Conservation (phyloP, 2,329 filamentous ascomycete species). For the Huntiella savannae region DNA sequence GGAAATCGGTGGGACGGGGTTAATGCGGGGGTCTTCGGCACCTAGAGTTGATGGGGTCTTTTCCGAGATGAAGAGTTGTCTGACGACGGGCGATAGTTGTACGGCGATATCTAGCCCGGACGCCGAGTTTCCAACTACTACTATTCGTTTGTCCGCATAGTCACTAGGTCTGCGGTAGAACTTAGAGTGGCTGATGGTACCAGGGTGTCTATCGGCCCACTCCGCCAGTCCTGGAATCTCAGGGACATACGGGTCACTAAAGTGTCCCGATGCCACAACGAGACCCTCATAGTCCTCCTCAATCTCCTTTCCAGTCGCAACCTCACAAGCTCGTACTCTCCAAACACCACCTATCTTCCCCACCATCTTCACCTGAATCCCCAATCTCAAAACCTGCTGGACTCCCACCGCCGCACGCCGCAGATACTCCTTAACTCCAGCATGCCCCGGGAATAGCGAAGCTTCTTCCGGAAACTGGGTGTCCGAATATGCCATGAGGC, state of each 20-base stretch:
- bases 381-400: background rate
- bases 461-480: background rate
- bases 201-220: constrained; percentile 26
- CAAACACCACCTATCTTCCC: constrained; percentile 14
- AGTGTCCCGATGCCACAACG: constrained; percentile 41
- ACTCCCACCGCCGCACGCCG: background rate
- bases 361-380: constrained; percentile 15
- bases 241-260: constrained; percentile 37
- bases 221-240: constrained; percentile 28
- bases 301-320: constrained; percentile 12
- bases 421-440: constrained; percentile 1
- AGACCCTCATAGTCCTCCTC: constrained; percentile 40
- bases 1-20: constrained; percentile 27
- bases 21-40: constrained; percentile 29
- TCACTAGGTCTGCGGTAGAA: constrained; percentile 28
- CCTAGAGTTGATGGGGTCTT: background rate
- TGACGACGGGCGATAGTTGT: constrained; percentile 27
- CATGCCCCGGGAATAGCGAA: constrained; percentile 5
- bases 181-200: constrained; percentile 36
- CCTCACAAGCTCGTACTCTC: background rate
- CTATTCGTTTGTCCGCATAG: constrained; percentile 32
- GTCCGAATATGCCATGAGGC: constrained; percentile 4
- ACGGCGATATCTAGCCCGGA: constrained; percentile 44
- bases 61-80: constrained; percentile 21
- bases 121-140: constrained; percentile 45